Evolutionary conservation across 495 filamentous ascomycete species (phyloP).

Genomic region (Jackrogersella multiformis): DNA sequence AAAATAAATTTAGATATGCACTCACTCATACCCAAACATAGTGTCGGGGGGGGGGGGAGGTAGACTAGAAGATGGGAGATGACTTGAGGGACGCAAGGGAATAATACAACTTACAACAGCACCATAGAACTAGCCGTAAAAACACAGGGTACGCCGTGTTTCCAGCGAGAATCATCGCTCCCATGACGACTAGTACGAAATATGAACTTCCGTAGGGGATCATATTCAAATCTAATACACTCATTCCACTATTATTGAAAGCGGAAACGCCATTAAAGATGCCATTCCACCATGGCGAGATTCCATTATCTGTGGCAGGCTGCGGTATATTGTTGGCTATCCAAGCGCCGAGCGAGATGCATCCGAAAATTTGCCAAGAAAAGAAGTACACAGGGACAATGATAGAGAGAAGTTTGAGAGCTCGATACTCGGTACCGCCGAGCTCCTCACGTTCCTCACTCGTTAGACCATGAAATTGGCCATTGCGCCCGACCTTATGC

Average conservation of each 20-base stretch:
- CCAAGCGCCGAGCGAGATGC: conserved; percentile 77
- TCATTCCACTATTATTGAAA: conserved; percentile 88
- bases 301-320: conserved; percentile 69
- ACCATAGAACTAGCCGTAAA: conserved; percentile 79
- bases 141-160: conserved; percentile 85
- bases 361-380: conserved; percentile 74
- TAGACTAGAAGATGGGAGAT: neutral
- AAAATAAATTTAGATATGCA: neutral
- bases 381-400: conserved; percentile 80
- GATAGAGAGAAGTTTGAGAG: conserved; percentile 73
- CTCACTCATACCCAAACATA: neutral
- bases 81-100: conserved; percentile 39
- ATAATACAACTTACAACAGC: conserved; percentile 50
- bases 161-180: conserved; percentile 80
- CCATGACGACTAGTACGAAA: conserved; percentile 81
- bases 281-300: conserved; percentile 72
- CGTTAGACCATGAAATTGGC: conserved; percentile 75
- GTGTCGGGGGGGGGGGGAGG: no score
- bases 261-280: conserved; percentile 77
- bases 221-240: conserved; percentile 84
- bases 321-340: conserved; percentile 67
- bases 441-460: conserved; percentile 74
- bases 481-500: conserved; percentile 69
- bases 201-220: conserved; percentile 69
- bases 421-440: conserved; percentile 82